Percentiles rank a stretch among this genome's conserved stretches.
Evolutionary conservation across 495 filamentous ascomycete genomes (phyloP).

Genomic region (Neurospora africana): DNA sequence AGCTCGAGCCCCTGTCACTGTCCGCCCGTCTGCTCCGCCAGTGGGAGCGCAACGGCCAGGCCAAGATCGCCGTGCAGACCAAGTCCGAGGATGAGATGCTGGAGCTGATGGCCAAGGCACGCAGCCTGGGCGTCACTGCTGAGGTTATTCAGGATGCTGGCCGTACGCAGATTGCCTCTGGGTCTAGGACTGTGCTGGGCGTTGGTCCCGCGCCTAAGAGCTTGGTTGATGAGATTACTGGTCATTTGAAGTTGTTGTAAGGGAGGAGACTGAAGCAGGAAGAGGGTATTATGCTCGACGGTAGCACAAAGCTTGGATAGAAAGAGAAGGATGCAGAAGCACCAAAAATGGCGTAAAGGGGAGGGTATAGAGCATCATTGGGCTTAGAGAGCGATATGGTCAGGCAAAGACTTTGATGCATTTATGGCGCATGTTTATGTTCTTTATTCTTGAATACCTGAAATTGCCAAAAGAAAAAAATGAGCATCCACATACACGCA

Average conservation of each 20-base stretch:
- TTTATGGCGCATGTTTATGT: background rate
- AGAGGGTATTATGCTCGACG: background rate
- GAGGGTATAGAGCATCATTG: background rate
- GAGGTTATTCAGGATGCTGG: conserved; percentile 91
- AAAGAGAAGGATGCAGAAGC: background rate
- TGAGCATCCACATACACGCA: background rate
- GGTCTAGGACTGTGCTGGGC: conserved; percentile 83
- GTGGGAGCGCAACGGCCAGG: conserved; percentile 80
- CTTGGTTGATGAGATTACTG: conserved; percentile 76
- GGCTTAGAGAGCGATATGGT: background rate
- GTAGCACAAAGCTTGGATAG: background rate
- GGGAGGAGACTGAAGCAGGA: background rate
- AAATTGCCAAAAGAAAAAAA: background rate
- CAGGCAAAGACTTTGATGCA: background rate
- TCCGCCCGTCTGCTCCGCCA: conserved; percentile 55
- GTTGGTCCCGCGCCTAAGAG: conserved; percentile 82
- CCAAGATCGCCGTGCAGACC: conserved; percentile 83
- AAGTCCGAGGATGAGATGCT: conserved; percentile 77
- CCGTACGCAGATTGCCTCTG: conserved; percentile 89
- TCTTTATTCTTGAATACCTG: background rate
- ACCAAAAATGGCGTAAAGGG: background rate
- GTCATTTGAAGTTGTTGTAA: conserved; percentile 76
- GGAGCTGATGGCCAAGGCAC: conserved; percentile 63
- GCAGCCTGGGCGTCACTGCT: conserved; percentile 75
- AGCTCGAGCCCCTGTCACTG: conserved; percentile 35